Base-by-base conservation (phyloP, 768 basidiomycete genomes). In the Hortiboletus campestris region DNA sequence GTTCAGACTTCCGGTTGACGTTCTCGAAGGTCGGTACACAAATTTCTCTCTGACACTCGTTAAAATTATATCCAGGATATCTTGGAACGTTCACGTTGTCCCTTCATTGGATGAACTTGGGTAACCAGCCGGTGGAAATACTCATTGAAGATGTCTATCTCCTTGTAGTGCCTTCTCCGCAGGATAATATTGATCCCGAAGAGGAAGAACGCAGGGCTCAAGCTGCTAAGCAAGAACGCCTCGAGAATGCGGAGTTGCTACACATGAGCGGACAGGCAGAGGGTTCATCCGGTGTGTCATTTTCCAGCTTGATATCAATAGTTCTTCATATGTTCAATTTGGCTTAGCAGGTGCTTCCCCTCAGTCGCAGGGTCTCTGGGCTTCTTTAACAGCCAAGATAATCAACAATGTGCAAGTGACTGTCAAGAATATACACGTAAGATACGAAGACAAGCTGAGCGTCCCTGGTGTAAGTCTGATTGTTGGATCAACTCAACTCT, bases 401-500 rank as follows among this genome's bases (percentile, higher is more conserved):
- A 84, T 98, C 60, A 96, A 98, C 74, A 99, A 99, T 67, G 72
- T 98, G 25, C 97, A 99, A 75, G 84, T 98, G 25, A 94, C 93
- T 13, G 84, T 98, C 56, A 92, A 89, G 74, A 96, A 97, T 63
- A 92, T 99, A 42, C 97, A 99, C 69, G 74, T 98, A 44, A 88
- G 97, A 49, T 99, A 98, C 65, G 97, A 99, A 73, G 97, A 99
- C 75, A 88, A 87, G 47, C 71, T 94, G 63, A 97, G 93, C 63
- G 93, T 94, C 28, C 95, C 95, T 31, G 92, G 89, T 29, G 94
- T 94, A 71, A 65, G 89, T 75, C 28, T 35, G 4, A 25, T 20
- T n/a, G 11, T 59, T 36, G 5, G 39, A 36, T 50, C 39, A 6
- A 17, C 10, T 40, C 31, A 12, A 17, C 16, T 17, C 9, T 39